Percentiles rank a stretch among this genome's conserved stretches.
phyloP scores from a whole-genome alignment of 192 early-diverging fungal species.

The Coemansia erecta region DNA sequence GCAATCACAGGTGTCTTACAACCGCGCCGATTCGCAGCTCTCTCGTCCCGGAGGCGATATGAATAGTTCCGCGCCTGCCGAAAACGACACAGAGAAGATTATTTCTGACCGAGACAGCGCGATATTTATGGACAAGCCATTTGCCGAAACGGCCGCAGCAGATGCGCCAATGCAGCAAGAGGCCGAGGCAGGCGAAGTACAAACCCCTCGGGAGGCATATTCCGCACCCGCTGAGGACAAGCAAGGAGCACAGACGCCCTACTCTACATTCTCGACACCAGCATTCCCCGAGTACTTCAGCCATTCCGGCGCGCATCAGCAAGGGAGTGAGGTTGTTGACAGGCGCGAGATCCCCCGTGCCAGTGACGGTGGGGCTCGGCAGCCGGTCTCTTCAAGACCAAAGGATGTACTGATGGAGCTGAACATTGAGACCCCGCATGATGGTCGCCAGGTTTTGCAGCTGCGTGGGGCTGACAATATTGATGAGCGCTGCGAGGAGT shows the following conservation, averaged over 20 bases:
- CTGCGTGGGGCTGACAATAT: constrained; percentile 34
- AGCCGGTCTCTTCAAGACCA: constrained; percentile 14
- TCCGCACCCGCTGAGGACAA: background rate
- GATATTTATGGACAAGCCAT: constrained; percentile 33
- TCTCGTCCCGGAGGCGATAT: constrained; percentile 12
- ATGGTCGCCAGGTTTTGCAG: constrained; percentile 42
- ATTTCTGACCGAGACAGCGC: constrained; percentile 44
- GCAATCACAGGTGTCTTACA: constrained; percentile 42
- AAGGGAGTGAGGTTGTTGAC: constrained; percentile 18
- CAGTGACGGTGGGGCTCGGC: constrained; percentile 11
- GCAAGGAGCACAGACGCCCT: constrained; percentile 10
- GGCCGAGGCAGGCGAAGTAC: background rate
- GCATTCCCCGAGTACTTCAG: constrained; percentile 50
- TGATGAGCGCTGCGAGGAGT: constrained; percentile 35
- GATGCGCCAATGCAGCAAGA: background rate
- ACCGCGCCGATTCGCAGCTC: constrained; percentile 34
- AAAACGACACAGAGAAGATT: background rate
- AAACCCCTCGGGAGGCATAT: background rate
- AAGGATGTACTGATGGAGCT: constrained; percentile 50
- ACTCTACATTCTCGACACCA: constrained; percentile 36
- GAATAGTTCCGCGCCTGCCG: constrained; percentile 7
- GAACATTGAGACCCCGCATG: constrained; percentile 45
- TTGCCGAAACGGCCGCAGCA: background rate
- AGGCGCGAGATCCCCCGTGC: constrained; percentile 33
- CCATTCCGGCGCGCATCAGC: constrained; percentile 19